phyloP scores from a whole-genome alignment of 768 basidiomycete genomes.

The Agaricus sinodeliciosus region DNA sequence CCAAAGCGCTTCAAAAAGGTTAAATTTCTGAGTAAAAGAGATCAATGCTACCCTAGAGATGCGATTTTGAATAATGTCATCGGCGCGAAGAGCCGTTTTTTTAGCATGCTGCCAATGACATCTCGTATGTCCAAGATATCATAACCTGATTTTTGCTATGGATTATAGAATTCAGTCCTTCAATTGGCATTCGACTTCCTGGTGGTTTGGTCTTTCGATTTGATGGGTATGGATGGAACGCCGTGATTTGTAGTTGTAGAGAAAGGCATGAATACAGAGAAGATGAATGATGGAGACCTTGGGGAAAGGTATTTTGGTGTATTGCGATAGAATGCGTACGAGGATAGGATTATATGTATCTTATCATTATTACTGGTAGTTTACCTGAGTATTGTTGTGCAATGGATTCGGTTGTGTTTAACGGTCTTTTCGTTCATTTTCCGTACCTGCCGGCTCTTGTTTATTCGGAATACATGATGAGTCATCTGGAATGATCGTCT shows the following conservation, averaged over 20 bases:
- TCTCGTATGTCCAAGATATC: slow-evolving; percentile 57
- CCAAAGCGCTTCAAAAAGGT: slow-evolving; percentile 20
- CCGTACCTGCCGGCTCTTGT: no score
- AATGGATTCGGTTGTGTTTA: no score
- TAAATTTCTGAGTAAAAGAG: slow-evolving; percentile 16
- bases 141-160: slow-evolving; percentile 86
- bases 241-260: slow-evolving; percentile 75
- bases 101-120: slow-evolving; percentile 48
- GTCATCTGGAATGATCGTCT: no score
- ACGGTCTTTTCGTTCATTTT: no score
- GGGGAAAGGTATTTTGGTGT: slow-evolving; percentile 50
- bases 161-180: slow-evolving; percentile 67
- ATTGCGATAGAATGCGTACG: slow-evolving; percentile 45
- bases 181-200: slow-evolving; percentile 66
- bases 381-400: no score
- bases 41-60: slow-evolving; percentile 7
- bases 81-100: slow-evolving; percentile 63
- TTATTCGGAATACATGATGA: no score
- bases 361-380: no score
- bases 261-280: slow-evolving; percentile 10
- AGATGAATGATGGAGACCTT: slow-evolving; percentile 27
- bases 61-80: slow-evolving; percentile 27
- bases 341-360: slow-evolving; percentile 15
- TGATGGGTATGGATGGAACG: slow-evolving; percentile 88
- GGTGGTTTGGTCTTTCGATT: slow-evolving; percentile 78